Evolutionary conservation across 2,329 filamentous ascomycete genomes (phyloP).

Genomic region (Sporothrix humicola): DNA sequence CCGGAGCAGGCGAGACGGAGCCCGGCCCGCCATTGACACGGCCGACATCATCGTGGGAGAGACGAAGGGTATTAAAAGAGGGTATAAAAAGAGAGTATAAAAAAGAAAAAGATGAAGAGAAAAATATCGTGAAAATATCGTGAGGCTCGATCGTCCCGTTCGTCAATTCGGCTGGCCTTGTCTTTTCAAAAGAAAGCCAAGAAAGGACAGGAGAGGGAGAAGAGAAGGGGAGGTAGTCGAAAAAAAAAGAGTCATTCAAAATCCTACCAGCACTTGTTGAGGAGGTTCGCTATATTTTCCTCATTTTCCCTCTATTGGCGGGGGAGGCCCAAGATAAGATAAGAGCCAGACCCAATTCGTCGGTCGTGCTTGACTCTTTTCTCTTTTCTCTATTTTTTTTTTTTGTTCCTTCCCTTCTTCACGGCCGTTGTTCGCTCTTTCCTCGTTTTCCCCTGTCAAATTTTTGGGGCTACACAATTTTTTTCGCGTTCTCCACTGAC

Average conservation of each 20-base stretch:
- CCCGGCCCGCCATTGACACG: constrained; percentile 58
- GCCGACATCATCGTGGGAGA: constrained; percentile 42
- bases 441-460: constrained; percentile 23
- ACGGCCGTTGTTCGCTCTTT: constrained; percentile 19
- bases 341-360: constrained; percentile 29
- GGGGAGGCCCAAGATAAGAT: constrained; percentile 37
- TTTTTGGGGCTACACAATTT: constrained; percentile 29
- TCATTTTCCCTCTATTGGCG: constrained; percentile 31
- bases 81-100: too few species aligned
- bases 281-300: constrained; percentile 32
- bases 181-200: constrained; percentile 10
- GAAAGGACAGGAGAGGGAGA: constrained; percentile 7
- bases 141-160: constrained; percentile 17
- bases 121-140: background rate
- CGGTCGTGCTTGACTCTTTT: constrained; percentile 8
- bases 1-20: constrained; percentile 61
- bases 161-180: constrained; percentile 20
- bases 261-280: constrained; percentile 24
- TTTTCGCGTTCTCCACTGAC: constrained; percentile 29
- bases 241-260: constrained; percentile 36
- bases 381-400: background rate
- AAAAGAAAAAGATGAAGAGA: background rate
- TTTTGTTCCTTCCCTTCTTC: background rate
- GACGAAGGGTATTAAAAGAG: constrained; percentile 24
- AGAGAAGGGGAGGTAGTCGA: constrained; percentile 11